phyloP scores from a whole-genome alignment of 2,329 filamentous ascomycete species.

The Alternaria panax region DNA sequence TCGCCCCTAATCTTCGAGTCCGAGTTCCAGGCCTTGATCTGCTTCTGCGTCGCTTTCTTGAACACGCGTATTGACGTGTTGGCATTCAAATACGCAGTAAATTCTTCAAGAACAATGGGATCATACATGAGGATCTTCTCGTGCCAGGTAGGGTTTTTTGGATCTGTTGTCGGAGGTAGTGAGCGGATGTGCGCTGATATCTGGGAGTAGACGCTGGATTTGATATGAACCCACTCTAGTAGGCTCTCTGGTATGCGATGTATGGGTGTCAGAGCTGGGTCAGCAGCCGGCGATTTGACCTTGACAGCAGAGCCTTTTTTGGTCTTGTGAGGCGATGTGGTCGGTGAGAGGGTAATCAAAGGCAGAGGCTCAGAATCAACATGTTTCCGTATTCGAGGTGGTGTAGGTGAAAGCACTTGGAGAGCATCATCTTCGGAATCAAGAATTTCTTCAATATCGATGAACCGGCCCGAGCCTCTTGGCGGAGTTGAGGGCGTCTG shows the following conservation, averaged over 20 bases:
- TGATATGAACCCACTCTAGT: conserved; percentile 44
- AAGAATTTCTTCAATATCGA: conserved; percentile 49
- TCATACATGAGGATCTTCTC: conserved; percentile 96
- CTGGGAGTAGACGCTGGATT: conserved; percentile 52
- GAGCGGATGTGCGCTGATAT: conserved; percentile 60
- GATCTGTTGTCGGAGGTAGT: conserved; percentile 51
- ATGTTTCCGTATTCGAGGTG: conserved; percentile 37
- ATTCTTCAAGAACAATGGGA: conserved; percentile 85
- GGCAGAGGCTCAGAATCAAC: conserved; percentile 27
- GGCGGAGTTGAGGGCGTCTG: conserved; percentile 21
- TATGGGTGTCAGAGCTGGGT: conserved; percentile 13
- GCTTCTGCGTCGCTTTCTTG: conserved; percentile 39
- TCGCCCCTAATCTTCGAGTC: conserved; percentile 23
- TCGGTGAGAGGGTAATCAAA: conserved; percentile 10
- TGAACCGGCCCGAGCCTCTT: conserved; percentile 33
- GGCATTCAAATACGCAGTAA: conserved; percentile 80
- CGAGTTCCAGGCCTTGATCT: conserved; percentile 41
- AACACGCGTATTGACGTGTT: conserved; percentile 34
- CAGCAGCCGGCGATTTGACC: not conserved
- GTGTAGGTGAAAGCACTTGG: conserved; percentile 42
- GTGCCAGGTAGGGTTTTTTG: conserved; percentile 71
- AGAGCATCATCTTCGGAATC: conserved; percentile 49
- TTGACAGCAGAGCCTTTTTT: not conserved
- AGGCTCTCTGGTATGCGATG: conserved; percentile 23
- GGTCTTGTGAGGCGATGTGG: conserved; percentile 6